A percentile compares a stretch with the other conserved stretches of the same genome.
These are phyloP conservation scores for Penicillium canescens DNA, from an alignment of 495 filamentous ascomycete species.

Conservation along the genomic window DNA sequence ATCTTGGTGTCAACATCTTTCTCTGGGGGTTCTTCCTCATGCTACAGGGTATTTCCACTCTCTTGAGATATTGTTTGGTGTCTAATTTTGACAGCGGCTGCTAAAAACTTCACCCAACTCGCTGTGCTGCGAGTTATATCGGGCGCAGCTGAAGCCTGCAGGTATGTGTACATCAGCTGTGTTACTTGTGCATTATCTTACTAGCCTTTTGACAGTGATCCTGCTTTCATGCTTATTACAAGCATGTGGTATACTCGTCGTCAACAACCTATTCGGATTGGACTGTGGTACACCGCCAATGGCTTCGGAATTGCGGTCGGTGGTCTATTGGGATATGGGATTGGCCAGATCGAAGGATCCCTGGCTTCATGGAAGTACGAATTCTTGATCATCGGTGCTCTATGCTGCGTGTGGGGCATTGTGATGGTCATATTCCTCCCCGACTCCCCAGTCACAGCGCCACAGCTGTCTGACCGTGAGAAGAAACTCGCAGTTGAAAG, in stretches of 20 bases:
- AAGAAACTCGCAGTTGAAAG: conserved; percentile 52
- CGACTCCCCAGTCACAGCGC: conserved; percentile 47
- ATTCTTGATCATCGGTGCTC: conserved; percentile 46
- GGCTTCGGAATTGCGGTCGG: conserved; percentile 58
- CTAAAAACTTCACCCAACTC: conserved; percentile 48
- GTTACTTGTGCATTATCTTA: not conserved
- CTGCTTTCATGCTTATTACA: conserved; percentile 29
- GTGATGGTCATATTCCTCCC: conserved; percentile 46
- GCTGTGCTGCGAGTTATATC: conserved; percentile 51
- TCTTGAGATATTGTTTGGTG: not conserved
- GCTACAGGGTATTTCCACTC: conserved; percentile 6
- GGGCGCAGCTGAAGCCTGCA: conserved; percentile 53
- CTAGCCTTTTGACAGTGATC: conserved; percentile 18
- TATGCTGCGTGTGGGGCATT: conserved; percentile 37
- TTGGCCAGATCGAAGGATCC: conserved; percentile 53
- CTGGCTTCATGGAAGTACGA: conserved; percentile 59
- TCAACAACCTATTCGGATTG: conserved; percentile 60
- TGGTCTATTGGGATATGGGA: conserved; percentile 59
- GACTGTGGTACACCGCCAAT: conserved; percentile 60
- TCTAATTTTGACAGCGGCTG: conserved; percentile 44
- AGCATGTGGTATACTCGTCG: conserved; percentile 43
- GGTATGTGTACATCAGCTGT: conserved; percentile 5
- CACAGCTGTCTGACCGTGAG: conserved; percentile 39
- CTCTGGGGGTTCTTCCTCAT: conserved; percentile 49
- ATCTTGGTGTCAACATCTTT: conserved; percentile 51